These are phyloP conservation scores for Brassica rapa DNA, from an alignment of 345 rosid species.

Conservation along the genomic window DNA sequence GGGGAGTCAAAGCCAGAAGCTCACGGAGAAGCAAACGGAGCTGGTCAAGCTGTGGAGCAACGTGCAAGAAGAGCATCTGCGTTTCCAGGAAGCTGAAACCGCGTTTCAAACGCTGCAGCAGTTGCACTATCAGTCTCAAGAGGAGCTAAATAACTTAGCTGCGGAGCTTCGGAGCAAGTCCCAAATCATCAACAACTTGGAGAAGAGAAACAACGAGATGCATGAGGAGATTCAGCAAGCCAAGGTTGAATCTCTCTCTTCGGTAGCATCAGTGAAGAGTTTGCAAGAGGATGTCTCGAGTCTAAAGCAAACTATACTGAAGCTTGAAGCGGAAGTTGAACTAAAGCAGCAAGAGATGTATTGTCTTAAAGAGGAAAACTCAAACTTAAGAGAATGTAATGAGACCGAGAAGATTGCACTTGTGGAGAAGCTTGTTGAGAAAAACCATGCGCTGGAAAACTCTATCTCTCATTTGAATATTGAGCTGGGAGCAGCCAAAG, in stretches of 20 bases:
- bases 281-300: constrained; percentile 72
- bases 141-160: constrained; percentile 75
- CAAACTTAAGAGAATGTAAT: constrained; percentile 48
- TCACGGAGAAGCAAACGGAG: constrained; percentile 87
- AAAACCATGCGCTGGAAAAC: constrained; percentile 70
- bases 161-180: constrained; percentile 59
- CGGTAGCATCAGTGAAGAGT: constrained; percentile 54
- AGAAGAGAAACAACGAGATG: constrained; percentile 58
- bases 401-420: constrained; percentile 57
- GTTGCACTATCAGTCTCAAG: constrained; percentile 90
- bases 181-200: constrained; percentile 68
- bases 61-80: constrained; percentile 83
- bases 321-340: constrained; percentile 86
- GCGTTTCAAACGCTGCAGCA: constrained; percentile 95
- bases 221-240: constrained; percentile 56
- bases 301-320: constrained; percentile 63
- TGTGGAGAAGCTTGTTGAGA: constrained; percentile 64
- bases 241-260: constrained; percentile 54
- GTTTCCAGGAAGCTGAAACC: constrained; percentile 90
- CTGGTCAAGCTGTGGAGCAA: constrained; percentile 76
- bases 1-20: constrained; percentile 65
- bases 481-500: constrained; percentile 68
- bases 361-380: constrained; percentile 80
- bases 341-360: constrained; percentile 85
- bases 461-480: constrained; percentile 74